A percentile compares a stretch with the other conserved stretches of the same genome.
These are phyloP conservation scores for Ambrosia hybrid DNA, from an alignment of 140 eudicot genomes.

Conservation along the genomic window DNA sequence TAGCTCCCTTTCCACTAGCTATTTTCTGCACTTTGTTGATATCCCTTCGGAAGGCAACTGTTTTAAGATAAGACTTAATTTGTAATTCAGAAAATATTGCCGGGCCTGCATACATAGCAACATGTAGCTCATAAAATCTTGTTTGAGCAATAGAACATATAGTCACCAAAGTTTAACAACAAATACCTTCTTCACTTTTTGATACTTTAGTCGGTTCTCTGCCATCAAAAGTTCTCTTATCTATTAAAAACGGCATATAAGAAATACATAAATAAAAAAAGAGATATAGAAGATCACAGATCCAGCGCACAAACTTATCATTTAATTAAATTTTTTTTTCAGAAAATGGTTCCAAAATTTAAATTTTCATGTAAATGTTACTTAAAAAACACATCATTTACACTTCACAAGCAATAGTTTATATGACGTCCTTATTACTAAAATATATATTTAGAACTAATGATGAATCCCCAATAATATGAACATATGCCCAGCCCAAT, in stretches of 20 bases:
- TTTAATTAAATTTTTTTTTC: no score
- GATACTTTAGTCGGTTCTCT: slow-evolving; percentile 95
- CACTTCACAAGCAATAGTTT: no score
- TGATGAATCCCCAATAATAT: no score
- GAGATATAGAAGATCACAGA: slow-evolving; percentile 3
- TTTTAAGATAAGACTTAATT: slow-evolving; percentile 90
- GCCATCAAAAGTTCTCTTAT: slow-evolving; percentile 99
- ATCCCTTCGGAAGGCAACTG: slow-evolving; percentile 97
- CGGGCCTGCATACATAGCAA: slow-evolving; percentile 60
- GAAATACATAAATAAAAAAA: slow-evolving; percentile 8
- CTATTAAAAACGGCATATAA: slow-evolving; percentile 33
- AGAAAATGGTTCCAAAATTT: no score
- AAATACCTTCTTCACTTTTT: slow-evolving; percentile 84
- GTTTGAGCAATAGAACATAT: not conserved
- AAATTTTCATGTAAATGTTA: no score
- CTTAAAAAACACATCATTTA: no score
- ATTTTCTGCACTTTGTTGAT: slow-evolving; percentile 86
- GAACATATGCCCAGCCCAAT: no score
- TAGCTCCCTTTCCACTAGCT: slow-evolving; percentile 87
- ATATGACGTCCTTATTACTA: no score
- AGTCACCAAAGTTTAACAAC: slow-evolving; percentile 1
- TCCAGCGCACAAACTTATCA: no score
- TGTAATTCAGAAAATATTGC: slow-evolving; percentile 85
- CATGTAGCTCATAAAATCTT: not conserved
- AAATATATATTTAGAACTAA: no score